phyloP scores from a whole-genome alignment of 2,329 filamentous ascomycete genomes.

The Pleoardoris graminearum region DNA sequence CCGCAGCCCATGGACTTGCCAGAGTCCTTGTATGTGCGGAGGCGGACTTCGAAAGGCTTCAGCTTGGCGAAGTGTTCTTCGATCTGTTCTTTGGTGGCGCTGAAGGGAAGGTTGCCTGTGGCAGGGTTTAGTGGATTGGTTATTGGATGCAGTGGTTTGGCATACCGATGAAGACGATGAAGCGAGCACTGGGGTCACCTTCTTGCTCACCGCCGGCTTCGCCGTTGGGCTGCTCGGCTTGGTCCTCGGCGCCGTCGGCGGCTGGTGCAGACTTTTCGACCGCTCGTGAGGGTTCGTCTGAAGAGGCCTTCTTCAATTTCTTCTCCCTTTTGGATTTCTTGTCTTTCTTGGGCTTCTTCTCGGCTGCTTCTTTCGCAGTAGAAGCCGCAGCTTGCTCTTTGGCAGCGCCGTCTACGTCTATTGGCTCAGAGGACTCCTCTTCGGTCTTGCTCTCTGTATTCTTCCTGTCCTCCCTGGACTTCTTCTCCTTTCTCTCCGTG shows the following conservation, averaged over 20 bases:
- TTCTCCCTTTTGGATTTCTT: slow-evolving; percentile 33
- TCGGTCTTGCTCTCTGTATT: slow-evolving; percentile 16
- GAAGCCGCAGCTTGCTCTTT: slow-evolving; percentile 19
- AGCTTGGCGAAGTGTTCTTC: slow-evolving; percentile 77
- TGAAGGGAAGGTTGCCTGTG: slow-evolving; percentile 84
- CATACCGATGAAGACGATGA: slow-evolving; percentile 77
- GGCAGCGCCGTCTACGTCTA: slow-evolving; percentile 13
- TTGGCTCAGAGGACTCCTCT: slow-evolving; percentile 10
- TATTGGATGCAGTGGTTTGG: slow-evolving; percentile 6
- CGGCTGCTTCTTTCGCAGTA: slow-evolving; percentile 9
- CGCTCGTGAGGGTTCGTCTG: slow-evolving; percentile 19
- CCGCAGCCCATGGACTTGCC: slow-evolving; percentile 46
- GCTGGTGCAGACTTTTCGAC: slow-evolving; percentile 18
- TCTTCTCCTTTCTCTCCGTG: slow-evolving; percentile 20
- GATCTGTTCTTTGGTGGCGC: slow-evolving; percentile 71
- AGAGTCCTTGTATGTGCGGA: slow-evolving; percentile 43
- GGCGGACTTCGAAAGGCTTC: slow-evolving; percentile 68
- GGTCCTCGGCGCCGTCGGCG: slow-evolving; percentile 19
- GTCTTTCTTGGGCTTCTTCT: slow-evolving; percentile 33
- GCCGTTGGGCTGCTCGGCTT: slow-evolving; percentile 17
- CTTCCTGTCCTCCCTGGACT: slow-evolving; percentile 19
- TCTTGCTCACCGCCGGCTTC: slow-evolving; percentile 17
- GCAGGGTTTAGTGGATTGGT: slow-evolving; percentile 14
- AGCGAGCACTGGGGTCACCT: slow-evolving; percentile 52
- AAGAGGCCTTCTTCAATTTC: slow-evolving; percentile 26